Conservation (phyloP, 805 yeast genomes). For the Cyberlindnera subsufficiens region DNA sequence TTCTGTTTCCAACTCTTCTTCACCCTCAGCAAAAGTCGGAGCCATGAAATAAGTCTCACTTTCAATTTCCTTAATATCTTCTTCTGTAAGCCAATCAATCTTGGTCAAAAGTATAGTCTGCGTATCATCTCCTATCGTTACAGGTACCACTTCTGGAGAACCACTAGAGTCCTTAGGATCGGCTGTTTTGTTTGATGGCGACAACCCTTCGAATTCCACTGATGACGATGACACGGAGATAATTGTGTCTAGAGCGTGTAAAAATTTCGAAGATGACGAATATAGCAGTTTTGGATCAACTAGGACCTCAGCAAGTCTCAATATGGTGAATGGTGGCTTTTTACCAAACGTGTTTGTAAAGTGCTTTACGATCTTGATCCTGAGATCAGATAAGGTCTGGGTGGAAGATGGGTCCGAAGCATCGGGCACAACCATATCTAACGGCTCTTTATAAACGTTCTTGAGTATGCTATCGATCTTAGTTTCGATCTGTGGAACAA, state of each 20-base stretch:
- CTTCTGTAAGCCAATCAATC: conserved; percentile 23
- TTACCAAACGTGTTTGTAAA: conserved; percentile 8
- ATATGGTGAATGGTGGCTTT: conserved; percentile 41
- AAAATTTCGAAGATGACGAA: conserved; percentile 34
- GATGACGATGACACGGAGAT: conserved; percentile 14
- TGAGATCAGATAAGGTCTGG: not conserved
- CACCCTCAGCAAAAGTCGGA: not conserved
- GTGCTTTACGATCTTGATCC: conserved; percentile 3
- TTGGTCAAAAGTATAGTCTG: conserved; percentile 18
- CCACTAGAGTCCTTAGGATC: not conserved
- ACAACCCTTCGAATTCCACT: conserved; percentile 5
- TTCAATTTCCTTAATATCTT: conserved; percentile 15
- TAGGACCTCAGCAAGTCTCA: conserved; percentile 41
- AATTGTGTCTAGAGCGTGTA: conserved; percentile 33
- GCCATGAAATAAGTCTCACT: conserved; percentile 13
- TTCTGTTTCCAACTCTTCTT: conserved; percentile 4
- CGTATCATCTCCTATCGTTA: conserved; percentile 14
- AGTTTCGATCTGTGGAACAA: not conserved
- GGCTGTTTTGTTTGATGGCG: not conserved
- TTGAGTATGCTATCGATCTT: conserved; percentile 8
- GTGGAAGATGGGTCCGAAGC: conserved; percentile 6
- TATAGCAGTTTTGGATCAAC: conserved; percentile 37
- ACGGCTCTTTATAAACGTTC: conserved; percentile 1
- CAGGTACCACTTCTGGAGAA: conserved; percentile 5
- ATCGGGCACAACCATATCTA: conserved; percentile 3